Evolutionary conservation across 768 basidiomycete genomes (phyloP), one percentile per base, ranked within the genome.

Genomic region (Lactifluus hygrophoroides): DNA sequence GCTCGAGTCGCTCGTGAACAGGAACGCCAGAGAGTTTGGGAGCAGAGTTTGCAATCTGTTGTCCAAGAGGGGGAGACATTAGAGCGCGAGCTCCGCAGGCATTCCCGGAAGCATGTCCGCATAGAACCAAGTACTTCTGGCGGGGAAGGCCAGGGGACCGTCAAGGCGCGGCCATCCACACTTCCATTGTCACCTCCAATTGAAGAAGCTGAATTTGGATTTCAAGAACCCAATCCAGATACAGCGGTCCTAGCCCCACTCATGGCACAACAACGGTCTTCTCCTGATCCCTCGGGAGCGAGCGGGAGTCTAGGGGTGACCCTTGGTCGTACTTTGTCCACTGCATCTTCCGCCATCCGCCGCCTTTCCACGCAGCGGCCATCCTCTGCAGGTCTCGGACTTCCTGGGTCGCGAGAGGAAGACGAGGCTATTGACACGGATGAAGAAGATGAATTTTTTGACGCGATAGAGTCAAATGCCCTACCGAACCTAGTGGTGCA

Each of bases 371-470:
- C 28, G 23, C 44, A 28, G 19, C 38, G 48, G 34, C n/a, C 43
- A 21, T 47, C 28, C 9, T 44, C 38, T 42, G 35, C 25, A n/a
- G 40, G 11, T 23, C 16, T 28, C 23, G 54, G 56, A 17, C 14
- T 51, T 6, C n/a, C 43, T 45, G 40, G 35, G 3, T 4, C 54
- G 11, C 35, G 13, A 38, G 55, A 71, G 16, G 76, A 75, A 10
- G 72, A 71, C 1, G 72, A 68, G 1, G 46, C 53, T 1, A 65
- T 66, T 21, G 80, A 80, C 54, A 87, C 86, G 1, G 88, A 89
- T 65, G 88, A 90, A 43, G 88, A 94, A 67, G 95, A 97, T 71
- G 94, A 98, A 71, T 97, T 97, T 72, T 97, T 95, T 68, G 95
- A 97, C 69, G 94, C 95, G 30, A 94, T 97, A 66, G 94, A 97